A percentile compares a stretch with the other conserved stretches of the same genome.
Evolutionary conservation across 2,329 filamentous ascomycete species (phyloP).

Genomic region (Drechslerella dactyloides): DNA sequence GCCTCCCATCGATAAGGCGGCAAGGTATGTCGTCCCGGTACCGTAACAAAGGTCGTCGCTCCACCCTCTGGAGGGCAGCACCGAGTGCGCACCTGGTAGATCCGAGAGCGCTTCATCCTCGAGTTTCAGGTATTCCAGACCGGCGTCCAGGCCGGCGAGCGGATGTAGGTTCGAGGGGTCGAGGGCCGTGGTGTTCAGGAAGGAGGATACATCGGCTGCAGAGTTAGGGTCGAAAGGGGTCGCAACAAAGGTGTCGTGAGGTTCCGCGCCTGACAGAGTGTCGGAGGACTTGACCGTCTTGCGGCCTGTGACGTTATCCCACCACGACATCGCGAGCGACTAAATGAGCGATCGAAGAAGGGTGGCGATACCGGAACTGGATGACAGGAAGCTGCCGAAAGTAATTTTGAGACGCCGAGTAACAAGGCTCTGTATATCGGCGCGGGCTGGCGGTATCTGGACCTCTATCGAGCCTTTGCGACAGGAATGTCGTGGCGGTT

Average conservation of each 20-base stretch:
- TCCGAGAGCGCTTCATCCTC: slow-evolving; percentile 90
- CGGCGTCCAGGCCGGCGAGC: slow-evolving; percentile 88
- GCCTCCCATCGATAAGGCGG: slow-evolving; percentile 84
- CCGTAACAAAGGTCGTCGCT: slow-evolving; percentile 98
- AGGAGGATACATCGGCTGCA: slow-evolving; percentile 81
- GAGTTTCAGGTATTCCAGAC: slow-evolving; percentile 92
- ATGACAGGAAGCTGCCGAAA: background rate
- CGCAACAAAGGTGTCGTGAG: slow-evolving; percentile 64
- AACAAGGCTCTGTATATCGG: background rate
- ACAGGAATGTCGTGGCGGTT: background rate
- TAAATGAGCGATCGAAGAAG: background rate
- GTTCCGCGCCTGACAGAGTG: slow-evolving; percentile 58
- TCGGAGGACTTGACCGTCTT: slow-evolving; percentile 59
- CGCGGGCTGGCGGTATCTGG: slow-evolving; percentile 5
- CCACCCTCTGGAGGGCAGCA: slow-evolving; percentile 93
- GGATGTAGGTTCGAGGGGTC: slow-evolving; percentile 91
- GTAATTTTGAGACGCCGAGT: background rate
- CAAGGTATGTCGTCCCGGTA: slow-evolving; percentile 89
- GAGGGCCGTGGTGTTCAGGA: slow-evolving; percentile 77
- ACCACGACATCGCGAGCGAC: slow-evolving; percentile 57
- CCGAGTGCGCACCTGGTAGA: slow-evolving; percentile 82
- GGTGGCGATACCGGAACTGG: background rate
- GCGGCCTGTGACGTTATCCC: slow-evolving; percentile 58
- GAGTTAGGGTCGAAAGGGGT: slow-evolving; percentile 73
- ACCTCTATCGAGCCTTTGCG: background rate